Base-by-base conservation (phyloP, 1,139 yeast genomes). In the Scheffersomyces segobiensis region DNA sequence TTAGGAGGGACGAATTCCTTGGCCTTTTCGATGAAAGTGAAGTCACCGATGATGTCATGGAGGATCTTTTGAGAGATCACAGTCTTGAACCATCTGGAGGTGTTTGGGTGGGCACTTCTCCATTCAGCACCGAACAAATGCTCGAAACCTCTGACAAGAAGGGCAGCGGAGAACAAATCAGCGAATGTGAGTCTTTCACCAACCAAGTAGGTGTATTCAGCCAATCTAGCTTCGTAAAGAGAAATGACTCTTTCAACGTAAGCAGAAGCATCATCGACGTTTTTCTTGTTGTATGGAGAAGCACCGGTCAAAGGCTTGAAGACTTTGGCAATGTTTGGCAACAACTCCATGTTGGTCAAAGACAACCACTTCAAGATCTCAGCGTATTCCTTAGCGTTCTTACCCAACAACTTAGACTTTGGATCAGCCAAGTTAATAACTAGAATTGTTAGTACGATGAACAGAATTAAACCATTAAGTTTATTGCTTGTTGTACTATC, bases 141-240 rank as follows among this genome's bases (percentile, higher is more conserved):
- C 65, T 83, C 77, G 82, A 90, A 91, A 63, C 88, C 89, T 80
- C 93, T 86, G 74, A 77, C 70, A 68, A 86, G 78, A 65, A 81
- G 71, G 62, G 87, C 71, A 66, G 89, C 93, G 67, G 82, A 78
- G 70, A 84, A 83, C 68, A 91, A 74, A 79, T 95, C 99, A 71
- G 98, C 98, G 64, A 88, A 74, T 58, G 98, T 81, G 70, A 91
- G 71, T 81, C 95, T 86, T 82, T 93, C 98, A 73, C 97, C 96
- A 70, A 88, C 98, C 74, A 95, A 86, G 83, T 84, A 95, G 63
- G 98, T 92, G 87, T 83, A 85, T 71, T 87, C 84, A 64, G 80
- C 73, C 71, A 95, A 85, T 82, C 93, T 86, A 54, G 77, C 72
- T 79, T 90, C 96, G 64, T 81, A 76, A 59, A 87, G 67, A 58